Percentiles rank a stretch among this genome's conserved stretches.
Evolutionary conservation across 164 flowering plant species (phyloP).

Genomic region (Amborella trichopoda): DNA sequence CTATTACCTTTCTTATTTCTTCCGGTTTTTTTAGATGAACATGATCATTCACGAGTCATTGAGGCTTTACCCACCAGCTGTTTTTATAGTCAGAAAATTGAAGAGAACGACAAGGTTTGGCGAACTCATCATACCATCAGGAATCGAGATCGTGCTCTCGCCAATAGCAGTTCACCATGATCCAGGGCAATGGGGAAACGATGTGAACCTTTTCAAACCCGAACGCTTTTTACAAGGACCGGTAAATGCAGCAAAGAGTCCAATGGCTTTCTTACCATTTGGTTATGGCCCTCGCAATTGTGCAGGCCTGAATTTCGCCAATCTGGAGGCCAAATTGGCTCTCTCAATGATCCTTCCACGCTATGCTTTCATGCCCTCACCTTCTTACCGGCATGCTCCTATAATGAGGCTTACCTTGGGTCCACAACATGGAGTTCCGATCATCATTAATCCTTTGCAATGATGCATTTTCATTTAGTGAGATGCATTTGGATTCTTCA

Average conservation of each 20-base stretch:
- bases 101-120: conserved; percentile 13
- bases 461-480: no score
- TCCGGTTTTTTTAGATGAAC: conserved; percentile 12
- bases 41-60: conserved; percentile 18
- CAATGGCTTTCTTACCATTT: conserved; percentile 5
- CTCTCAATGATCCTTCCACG: conserved; percentile 5
- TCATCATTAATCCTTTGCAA: conserved; percentile 3
- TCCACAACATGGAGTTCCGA: conserved; percentile 8
- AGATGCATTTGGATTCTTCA: no score
- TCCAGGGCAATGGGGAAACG: conserved; percentile 13
- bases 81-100: conserved; percentile 9
- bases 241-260: not conserved
- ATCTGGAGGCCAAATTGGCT: conserved; percentile 8
- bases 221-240: no score
- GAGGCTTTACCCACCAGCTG: conserved; percentile 20
- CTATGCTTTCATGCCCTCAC: conserved; percentile 5
- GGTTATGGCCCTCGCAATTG: conserved; percentile 8
- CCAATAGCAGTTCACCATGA: conserved; percentile 12
- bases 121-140: conserved; percentile 12
- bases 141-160: conserved; percentile 10
- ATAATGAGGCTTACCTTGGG: conserved; percentile 5
- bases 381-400: conserved; percentile 9
- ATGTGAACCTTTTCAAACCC: conserved; percentile 10
- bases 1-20: not conserved
- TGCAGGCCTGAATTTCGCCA: conserved; percentile 10